phyloP scores from a whole-genome alignment of 352 stramenopile genomes.

The Elongisporangium senticosum region DNA sequence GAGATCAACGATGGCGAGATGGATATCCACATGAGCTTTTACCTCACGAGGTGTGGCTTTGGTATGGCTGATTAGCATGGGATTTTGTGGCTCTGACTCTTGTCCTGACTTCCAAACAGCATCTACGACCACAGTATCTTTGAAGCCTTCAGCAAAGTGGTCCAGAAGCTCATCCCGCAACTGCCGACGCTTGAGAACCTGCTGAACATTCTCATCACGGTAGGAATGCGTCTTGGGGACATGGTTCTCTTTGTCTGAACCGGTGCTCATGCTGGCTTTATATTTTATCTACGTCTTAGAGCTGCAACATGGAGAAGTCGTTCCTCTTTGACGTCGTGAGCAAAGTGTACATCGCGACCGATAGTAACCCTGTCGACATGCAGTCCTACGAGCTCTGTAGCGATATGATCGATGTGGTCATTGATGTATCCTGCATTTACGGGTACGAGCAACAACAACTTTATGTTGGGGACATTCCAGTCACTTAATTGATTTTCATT shows the following conservation, averaged over 20 bases:
- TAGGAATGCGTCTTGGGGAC: conserved; percentile 8
- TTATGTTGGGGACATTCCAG: not conserved
- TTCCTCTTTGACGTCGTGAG: conserved; percentile 99
- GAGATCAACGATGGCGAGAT: conserved; percentile 93
- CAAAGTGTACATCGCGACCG: conserved; percentile 98
- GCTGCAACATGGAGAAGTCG: conserved; percentile 98
- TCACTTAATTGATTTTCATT: not conserved
- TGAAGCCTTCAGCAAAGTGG: conserved; percentile 96
- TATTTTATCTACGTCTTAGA: conserved; percentile 38
- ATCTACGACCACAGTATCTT: conserved; percentile 97
- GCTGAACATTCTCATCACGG: conserved; percentile 96
- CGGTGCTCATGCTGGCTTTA: not conserved
- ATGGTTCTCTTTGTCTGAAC: not conserved
- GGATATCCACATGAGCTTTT: conserved; percentile 92
- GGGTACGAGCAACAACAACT: conserved; percentile 39
- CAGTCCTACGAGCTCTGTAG: conserved; percentile 97
- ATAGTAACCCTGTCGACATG: conserved; percentile 98
- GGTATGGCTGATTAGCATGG: not conserved
- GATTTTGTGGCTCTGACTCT: conserved; percentile 1
- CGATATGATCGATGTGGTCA: conserved; percentile 99
- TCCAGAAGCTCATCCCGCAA: conserved; percentile 97
- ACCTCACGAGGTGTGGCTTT: conserved; percentile 59
- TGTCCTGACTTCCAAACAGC: conserved; percentile 14
- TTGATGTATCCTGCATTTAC: conserved; percentile 99
- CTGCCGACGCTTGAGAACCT: conserved; percentile 97